Conservation (phyloP, 2,329 filamentous ascomycete species). For the Celoporthe dispersa region DNA sequence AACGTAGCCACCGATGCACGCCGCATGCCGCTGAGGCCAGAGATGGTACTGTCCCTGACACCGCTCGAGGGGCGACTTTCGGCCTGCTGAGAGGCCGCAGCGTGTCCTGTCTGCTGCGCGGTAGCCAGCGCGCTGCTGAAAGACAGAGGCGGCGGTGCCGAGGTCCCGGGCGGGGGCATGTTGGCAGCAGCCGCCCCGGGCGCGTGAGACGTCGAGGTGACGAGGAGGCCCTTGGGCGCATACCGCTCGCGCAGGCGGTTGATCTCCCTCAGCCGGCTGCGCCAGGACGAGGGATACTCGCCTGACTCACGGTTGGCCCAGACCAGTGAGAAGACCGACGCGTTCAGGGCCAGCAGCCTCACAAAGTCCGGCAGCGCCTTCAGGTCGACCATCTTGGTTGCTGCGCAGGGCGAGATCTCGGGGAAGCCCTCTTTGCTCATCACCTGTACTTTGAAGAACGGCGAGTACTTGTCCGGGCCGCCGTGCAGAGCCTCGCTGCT, state of each 20-base stretch:
- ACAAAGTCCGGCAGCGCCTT: conserved; percentile 84
- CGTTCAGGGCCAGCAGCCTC: conserved; percentile 86
- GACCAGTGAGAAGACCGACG: conserved; percentile 90
- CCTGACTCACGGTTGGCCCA: conserved; percentile 79
- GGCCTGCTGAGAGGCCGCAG: conserved; percentile 35
- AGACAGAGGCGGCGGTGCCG: conserved; percentile 22
- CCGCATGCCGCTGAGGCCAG: conserved; percentile 51
- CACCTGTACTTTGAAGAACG: conserved; percentile 87
- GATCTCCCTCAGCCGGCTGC: conserved; percentile 83
- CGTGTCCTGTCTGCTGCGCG: conserved; percentile 33
- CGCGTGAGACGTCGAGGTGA: conserved; percentile 37
- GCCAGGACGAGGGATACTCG: conserved; percentile 89
- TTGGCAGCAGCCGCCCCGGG: conserved; percentile 39
- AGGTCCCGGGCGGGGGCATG: conserved; percentile 30
- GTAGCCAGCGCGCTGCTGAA: conserved; percentile 27
- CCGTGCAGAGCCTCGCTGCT: not conserved
- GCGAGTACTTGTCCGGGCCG: conserved; percentile 37
- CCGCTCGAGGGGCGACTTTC: conserved; percentile 50
- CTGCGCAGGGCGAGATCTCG: conserved; percentile 85
- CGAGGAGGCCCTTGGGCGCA: conserved; percentile 44
- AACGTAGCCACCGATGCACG: conserved; percentile 70
- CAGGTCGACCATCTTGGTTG: conserved; percentile 86
- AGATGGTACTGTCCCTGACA: conserved; percentile 62
- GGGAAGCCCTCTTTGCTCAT: conserved; percentile 89
- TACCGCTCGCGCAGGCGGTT: conserved; percentile 76